A percentile compares a stretch with the other conserved stretches of the same genome.
These are phyloP conservation scores for Glycine tomentella DNA, from an alignment of 306 rosid species.

Conservation along the genomic window DNA sequence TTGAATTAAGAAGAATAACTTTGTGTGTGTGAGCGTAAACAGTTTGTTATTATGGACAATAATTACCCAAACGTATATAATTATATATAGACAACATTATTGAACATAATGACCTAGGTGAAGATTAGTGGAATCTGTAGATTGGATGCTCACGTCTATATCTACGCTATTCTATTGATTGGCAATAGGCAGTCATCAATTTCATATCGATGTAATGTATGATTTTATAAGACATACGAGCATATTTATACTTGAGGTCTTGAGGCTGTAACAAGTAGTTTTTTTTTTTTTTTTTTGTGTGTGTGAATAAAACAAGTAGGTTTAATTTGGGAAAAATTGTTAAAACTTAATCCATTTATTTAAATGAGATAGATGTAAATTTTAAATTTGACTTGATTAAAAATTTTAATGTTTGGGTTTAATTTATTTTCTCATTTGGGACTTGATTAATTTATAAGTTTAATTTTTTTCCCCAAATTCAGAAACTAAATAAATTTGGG, in stretches of 20 bases:
- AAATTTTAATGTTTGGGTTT: no score
- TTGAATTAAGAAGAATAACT: slow-evolving; percentile 33
- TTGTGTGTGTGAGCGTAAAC: slow-evolving; percentile 43
- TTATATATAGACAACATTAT: slow-evolving; percentile 79
- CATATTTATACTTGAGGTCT: background rate
- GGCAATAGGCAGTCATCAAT: slow-evolving; percentile 46
- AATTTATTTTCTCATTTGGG: no score
- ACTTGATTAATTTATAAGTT: background rate
- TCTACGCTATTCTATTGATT: slow-evolving; percentile 46
- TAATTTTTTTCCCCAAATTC: no score
- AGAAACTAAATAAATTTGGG: no score
- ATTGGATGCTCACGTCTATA: slow-evolving; percentile 60
- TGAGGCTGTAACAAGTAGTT: no score
- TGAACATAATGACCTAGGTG: slow-evolving; percentile 58
- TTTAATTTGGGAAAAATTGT: background rate
- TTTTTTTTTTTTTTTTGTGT: no score
- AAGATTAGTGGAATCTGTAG: slow-evolving; percentile 67
- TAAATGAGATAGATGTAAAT: background rate
- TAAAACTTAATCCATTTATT: background rate
- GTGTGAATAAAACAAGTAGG: background rate
- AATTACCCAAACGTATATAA: slow-evolving; percentile 57
- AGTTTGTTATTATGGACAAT: slow-evolving; percentile 64
- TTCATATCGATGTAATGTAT: slow-evolving; percentile 34
- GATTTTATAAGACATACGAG: slow-evolving; percentile 32
- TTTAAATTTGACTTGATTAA: no score